Conservation (phyloP, 768 basidiomycete genomes). For the Paxillus ammoniavirescens region DNA sequence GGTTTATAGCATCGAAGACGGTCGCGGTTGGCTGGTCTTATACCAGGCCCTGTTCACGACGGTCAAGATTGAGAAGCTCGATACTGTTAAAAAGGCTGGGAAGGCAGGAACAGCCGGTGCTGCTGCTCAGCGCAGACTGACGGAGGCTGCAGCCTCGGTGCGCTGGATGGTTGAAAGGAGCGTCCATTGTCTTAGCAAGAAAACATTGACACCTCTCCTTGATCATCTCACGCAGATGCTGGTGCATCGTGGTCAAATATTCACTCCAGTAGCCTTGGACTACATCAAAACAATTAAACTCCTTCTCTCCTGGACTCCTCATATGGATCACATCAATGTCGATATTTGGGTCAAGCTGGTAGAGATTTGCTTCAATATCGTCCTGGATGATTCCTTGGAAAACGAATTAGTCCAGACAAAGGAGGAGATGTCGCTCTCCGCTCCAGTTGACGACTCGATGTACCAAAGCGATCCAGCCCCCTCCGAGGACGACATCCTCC, state of each 20-base stretch:
- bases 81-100: conserved; percentile 39
- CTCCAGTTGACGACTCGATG: conserved; percentile 25
- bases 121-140: conserved; percentile 57
- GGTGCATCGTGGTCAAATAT: conserved; percentile 50
- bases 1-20: conserved; percentile 37
- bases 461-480: conserved; percentile 33
- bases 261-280: conserved; percentile 67
- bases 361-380: conserved; percentile 72
- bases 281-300: conserved; percentile 76
- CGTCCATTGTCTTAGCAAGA: conserved; percentile 52
- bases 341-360: conserved; percentile 66
- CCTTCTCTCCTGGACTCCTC: conserved; percentile 65
- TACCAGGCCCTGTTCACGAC: conserved; percentile 72
- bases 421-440: conserved; percentile 18
- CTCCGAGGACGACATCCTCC: conserved; percentile 32
- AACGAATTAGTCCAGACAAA: conserved; percentile 26
- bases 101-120: conserved; percentile 41
- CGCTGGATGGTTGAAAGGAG: conserved; percentile 73
- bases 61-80: conserved; percentile 60
- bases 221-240: conserved; percentile 65
- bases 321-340: conserved; percentile 72
- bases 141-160: conserved; percentile 62
- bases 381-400: conserved; percentile 59
- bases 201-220: conserved; percentile 55
- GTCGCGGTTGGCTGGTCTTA: conserved; percentile 57